phyloP scores from a whole-genome alignment of 768 basidiomycete genomes.

The Cystobasidium tubakii region DNA sequence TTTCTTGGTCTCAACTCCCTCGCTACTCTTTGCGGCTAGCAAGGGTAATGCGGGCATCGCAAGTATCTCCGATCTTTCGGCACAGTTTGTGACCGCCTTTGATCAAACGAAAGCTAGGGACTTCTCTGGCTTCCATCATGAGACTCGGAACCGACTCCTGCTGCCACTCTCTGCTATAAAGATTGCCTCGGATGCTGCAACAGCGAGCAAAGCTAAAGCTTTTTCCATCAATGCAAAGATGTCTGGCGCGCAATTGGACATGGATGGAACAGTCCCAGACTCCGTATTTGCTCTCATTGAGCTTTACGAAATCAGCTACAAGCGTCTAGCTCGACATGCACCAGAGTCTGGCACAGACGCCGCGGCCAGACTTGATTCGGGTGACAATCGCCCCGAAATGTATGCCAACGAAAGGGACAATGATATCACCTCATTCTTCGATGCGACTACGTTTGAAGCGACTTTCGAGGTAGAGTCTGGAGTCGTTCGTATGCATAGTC shows the following conservation, averaged over 20 bases:
- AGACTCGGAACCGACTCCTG: slow-evolving; percentile 64
- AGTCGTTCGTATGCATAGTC: slow-evolving; percentile 51
- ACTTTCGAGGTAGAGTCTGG: slow-evolving; percentile 76
- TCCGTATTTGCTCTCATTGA: slow-evolving; percentile 75
- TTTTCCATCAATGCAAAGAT: slow-evolving; percentile 59
- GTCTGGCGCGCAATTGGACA: slow-evolving; percentile 75
- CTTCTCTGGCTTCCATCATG: slow-evolving; percentile 58
- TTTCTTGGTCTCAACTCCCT: slow-evolving; percentile 75
- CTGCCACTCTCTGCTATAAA: slow-evolving; percentile 55
- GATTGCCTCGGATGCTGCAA: slow-evolving; percentile 29
- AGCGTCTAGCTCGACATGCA: slow-evolving; percentile 56
- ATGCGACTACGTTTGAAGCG: slow-evolving; percentile 15
- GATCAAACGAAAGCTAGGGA: slow-evolving; percentile 65
- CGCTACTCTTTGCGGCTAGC: slow-evolving; percentile 65
- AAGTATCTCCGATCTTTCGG: slow-evolving; percentile 64
- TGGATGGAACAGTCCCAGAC: slow-evolving; percentile 72
- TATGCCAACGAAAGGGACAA: not conserved
- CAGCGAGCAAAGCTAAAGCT: slow-evolving; percentile 54
- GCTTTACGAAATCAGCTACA: slow-evolving; percentile 72
- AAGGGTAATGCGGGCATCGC: slow-evolving; percentile 74
- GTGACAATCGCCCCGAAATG: not conserved
- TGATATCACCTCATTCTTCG: slow-evolving; percentile 3
- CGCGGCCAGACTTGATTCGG: not conserved
- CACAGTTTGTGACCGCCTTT: slow-evolving; percentile 77
- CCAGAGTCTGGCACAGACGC: not conserved